Base-by-base conservation (phyloP, 169 alveolate genomes). In the Plasmodium gallinaceum region DNA sequence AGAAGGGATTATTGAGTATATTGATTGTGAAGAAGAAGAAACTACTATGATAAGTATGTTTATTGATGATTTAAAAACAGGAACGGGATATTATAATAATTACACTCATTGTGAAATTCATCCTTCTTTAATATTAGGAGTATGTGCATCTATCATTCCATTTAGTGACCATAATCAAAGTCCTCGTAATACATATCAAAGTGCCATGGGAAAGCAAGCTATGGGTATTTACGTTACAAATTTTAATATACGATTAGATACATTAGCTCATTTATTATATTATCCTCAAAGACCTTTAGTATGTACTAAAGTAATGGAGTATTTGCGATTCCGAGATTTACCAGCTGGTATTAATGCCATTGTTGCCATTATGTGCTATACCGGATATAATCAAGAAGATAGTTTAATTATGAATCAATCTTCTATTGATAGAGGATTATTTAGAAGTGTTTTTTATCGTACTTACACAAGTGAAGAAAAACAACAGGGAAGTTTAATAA, bases 151-250 rank as follows among this genome's bases (percentile, higher is more conserved):
- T 20, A 98, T 99, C 60, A 99, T 99, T 64, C 99, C 99, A 14
- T 99, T 98, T 92, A 99, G 99, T 9, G 99, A 99, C 93, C 99
- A 99, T 94, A 99, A 99, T 94, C 99, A 98, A 96, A 97, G 99
- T 20, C 99, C 99, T 0, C 96, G 99, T 92, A 99, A 99, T 93
- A 98, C 99, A 0, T 98, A 98, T 92, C 99, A 99, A 94, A 96
- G 99, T 86, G 99, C 99, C 45, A 99, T 99, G 99, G 99, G 99
- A 4, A 99, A 99, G 93, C 99, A 99, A 94, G 99, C 99, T 16
- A 98, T 99, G 98, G 99, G 99, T 2, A 98, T 99, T 51, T 98
- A 98, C 91, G 97, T 99, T n/a, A 96, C 99, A 16, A 98, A 98
- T 93, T 99, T 97, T 95, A 97, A 98, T 92, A 96, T 98, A 39